A percentile compares a stretch with the other conserved stretches of the same genome.
Evolutionary conservation across 352 stramenopile genomes (phyloP).

Genomic region (Phytophthora chlamydospora): DNA sequence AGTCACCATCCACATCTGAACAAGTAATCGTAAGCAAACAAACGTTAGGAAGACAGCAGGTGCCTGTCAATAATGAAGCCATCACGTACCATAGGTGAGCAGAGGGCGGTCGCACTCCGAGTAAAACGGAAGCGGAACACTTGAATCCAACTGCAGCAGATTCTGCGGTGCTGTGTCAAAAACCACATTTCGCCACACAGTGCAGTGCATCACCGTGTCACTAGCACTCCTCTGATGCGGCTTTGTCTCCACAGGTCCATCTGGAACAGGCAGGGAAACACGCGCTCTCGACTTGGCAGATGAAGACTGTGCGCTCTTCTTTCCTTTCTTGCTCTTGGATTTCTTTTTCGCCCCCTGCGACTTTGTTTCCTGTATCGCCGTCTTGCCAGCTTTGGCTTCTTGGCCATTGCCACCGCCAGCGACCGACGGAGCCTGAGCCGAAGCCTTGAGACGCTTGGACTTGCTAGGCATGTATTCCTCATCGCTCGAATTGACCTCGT

Average conservation of each 20-base stretch:
- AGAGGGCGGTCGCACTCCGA: conserved; percentile 43
- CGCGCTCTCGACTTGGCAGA: conserved; percentile 24
- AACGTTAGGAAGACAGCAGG: background rate
- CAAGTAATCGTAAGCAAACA: conserved; percentile 11
- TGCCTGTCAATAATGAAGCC: background rate
- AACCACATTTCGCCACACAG: conserved; percentile 49
- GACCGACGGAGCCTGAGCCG: background rate
- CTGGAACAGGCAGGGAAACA: conserved; percentile 1
- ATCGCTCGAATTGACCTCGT: conserved; percentile 33
- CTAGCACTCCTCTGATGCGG: conserved; percentile 29
- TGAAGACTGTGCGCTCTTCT: conserved; percentile 21
- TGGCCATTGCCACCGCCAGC: conserved; percentile 1
- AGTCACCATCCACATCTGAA: conserved; percentile 50
- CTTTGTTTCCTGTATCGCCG: conserved; percentile 4
- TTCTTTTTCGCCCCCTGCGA: conserved; percentile 14
- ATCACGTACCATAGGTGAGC: conserved; percentile 47
- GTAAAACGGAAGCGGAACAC: conserved; percentile 28
- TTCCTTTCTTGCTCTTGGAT: conserved; percentile 21
- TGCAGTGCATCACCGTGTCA: conserved; percentile 56
- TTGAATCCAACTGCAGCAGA: conserved; percentile 34
- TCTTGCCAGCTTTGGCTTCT: conserved; percentile 25
- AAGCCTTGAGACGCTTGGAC: conserved; percentile 4
- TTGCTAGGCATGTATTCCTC: conserved; percentile 33
- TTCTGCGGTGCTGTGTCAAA: conserved; percentile 44
- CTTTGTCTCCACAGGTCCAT: conserved; percentile 39